Percentiles rank a stretch among this genome's conserved stretches.
Conservation (phyloP, 1,284 basidiomycete species). For the Pisolithus thermaeus region DNA sequence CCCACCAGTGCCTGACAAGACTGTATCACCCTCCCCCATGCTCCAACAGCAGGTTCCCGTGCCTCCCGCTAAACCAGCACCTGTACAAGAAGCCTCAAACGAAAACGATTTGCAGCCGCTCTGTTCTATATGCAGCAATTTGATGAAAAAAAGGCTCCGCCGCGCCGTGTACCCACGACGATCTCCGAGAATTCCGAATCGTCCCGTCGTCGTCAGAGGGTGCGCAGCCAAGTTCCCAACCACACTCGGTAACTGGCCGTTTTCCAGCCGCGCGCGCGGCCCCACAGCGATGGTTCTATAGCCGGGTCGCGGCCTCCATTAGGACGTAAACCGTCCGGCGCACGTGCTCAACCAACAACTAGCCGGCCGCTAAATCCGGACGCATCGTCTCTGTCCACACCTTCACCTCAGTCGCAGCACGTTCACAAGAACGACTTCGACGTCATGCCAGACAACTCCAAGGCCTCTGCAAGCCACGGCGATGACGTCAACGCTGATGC, state of each 20-base stretch:
- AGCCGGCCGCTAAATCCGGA: slow-evolving; percentile 32
- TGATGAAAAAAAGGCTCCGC: slow-evolving; percentile 29
- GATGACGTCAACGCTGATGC: slow-evolving; percentile 62
- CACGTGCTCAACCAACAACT: slow-evolving; percentile 61
- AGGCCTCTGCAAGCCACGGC: slow-evolving; percentile 10
- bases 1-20: slow-evolving; percentile 26
- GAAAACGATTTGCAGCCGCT: slow-evolving; percentile 51
- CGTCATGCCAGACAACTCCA: slow-evolving; percentile 21
- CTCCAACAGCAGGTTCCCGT: slow-evolving; percentile 4
- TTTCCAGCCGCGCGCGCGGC: slow-evolving; percentile 25
- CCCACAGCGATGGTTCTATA: slow-evolving; percentile 24
- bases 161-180: slow-evolving; percentile 37
- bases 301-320: slow-evolving; percentile 36
- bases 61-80: slow-evolving; percentile 14
- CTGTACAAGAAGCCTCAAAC: slow-evolving; percentile 13
- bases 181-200: slow-evolving; percentile 30
- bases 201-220: slow-evolving; percentile 28
- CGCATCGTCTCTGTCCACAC: slow-evolving; percentile 15
- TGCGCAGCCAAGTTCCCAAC: slow-evolving; percentile 9
- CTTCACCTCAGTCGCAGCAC: slow-evolving; percentile 26
- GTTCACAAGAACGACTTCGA: slow-evolving; percentile 27
- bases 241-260: slow-evolving; percentile 11
- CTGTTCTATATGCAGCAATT: slow-evolving; percentile 65
- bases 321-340: slow-evolving; percentile 77
- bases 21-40: neutral